Evolutionary conservation across 2,329 filamentous ascomycete species (phyloP).

Genomic region (Alternaria arborescens): DNA sequence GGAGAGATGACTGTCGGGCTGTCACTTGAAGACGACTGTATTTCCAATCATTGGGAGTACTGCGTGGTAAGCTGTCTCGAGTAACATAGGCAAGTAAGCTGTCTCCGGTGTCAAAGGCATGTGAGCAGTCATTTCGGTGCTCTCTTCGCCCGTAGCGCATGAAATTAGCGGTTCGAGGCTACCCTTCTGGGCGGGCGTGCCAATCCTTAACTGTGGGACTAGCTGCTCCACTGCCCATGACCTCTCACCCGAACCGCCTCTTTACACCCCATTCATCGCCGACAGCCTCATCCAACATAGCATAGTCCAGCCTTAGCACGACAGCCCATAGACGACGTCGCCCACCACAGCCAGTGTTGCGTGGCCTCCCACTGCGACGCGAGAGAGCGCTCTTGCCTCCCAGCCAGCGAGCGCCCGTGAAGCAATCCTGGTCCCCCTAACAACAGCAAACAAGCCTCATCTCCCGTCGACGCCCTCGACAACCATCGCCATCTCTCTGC

Average conservation of each 20-base stretch:
- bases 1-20: background rate
- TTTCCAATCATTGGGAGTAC: too few relatives aligned
- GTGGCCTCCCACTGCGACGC: constrained; percentile 21
- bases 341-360: constrained; percentile 10
- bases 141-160: constrained; percentile 15
- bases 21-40: too few relatives aligned
- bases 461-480: constrained; percentile 21
- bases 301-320: constrained; percentile 23
- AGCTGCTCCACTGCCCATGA: constrained; percentile 30
- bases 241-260: constrained; percentile 29
- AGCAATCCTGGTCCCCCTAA: constrained; percentile 39
- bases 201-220: constrained; percentile 11
- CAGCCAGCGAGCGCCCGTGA: constrained; percentile 18
- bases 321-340: constrained; percentile 1
- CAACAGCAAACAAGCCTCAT: constrained; percentile 45
- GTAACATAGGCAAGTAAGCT: too few relatives aligned
- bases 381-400: constrained; percentile 15
- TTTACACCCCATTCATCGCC: constrained; percentile 33
- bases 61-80: too few relatives aligned
- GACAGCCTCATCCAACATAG: constrained; percentile 42
- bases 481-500: constrained; percentile 34
- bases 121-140: background rate
- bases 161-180: constrained; percentile 26
- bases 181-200: constrained; percentile 16
- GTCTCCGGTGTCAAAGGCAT: too few relatives aligned